Evolutionary conservation across 768 basidiomycete genomes (phyloP), one percentile per base, ranked within the genome.

Genomic region (Phlebiopsis gigantea): DNA sequence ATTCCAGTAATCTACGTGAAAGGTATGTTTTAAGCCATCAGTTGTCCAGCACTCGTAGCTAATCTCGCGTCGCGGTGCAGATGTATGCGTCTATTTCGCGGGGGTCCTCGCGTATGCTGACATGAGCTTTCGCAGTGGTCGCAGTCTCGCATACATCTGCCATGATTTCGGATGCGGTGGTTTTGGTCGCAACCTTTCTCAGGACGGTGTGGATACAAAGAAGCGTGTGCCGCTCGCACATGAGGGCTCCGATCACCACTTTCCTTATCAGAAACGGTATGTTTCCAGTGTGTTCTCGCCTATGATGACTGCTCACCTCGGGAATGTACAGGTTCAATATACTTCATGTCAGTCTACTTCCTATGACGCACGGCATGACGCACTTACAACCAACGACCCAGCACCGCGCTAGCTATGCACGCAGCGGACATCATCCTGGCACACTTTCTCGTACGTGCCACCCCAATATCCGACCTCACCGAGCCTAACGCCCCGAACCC

Each of bases 211-310:
- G 39, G 7, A 39, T 26, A 4, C n/a, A 49, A n/a, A 5, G n/a
- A 8, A 17, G 5, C 2, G 55, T 47, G 3, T 10, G 6, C 1
- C 17, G 48, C 19, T 3, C 42, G n/a, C 6, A 41, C n/a, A 7
- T 56, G 25, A 39, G 28, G 19, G 43, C 31, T 8, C 48, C 55
- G 3, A 17, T 56, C 8, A 24, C 46, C 1, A 56, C 55, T 7
- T 28, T 30, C 3, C 21, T 56, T n/a, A 49, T 56, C 5, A 46
- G 55, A 4, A 47, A 56, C 28, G 55, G 55, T 56, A 8, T 15
- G 54, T 46, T 10, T 19, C 17, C 28, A 15, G 8, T 2, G 8
- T 8, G 10, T 17, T 4, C 19, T 52, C 4, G 31, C n/a, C n/a
- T n/a, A n/a, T n/a, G n/a, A n/a, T 30, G 4, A 29, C n/a, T 39